Base-by-base conservation (phyloP, 441 rosid species). In the Erodium chrysanthum region DNA sequence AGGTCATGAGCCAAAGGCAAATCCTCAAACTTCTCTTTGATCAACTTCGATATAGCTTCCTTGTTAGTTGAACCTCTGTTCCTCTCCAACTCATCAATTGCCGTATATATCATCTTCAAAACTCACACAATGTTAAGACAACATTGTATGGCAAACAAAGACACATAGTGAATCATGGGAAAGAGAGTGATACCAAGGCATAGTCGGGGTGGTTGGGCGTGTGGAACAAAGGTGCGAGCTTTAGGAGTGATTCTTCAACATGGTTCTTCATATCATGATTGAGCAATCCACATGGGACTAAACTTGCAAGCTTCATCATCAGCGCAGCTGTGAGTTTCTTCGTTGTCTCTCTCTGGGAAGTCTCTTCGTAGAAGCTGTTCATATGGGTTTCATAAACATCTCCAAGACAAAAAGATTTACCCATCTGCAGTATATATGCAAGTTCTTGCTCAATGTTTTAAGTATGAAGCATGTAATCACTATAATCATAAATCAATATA, bases 1-100 rank as follows among this genome's bases (percentile, higher is more conserved):
- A 56, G 62, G 11, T 56, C 29, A 56, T 56, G 62, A 56, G 62
- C 25, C 22, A 56, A 56, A 1, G 62, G 62, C 62, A 56, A 56
- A 56, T 56, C 62, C n/a, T 56, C 62, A 8, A 56, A 56, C 62
- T 21, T 56, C 12, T 21, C 62, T 8, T 56, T 56, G 11, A 56
- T 56, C 4, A 21, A 56, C 62, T 9, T 10, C 7, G 62, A 56
- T 56, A 56, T 56, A 9, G 62, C 25, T 10, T 56, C 62, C 62
- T 56, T 29, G 1, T 21, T 10, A 3, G 62, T 21, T 8, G 14
- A 56, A 20, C 62, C 27, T 9, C 14, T 11, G 9, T 21, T 21
- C 29, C 5, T 11, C 62, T 56, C 62, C 62, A 56, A 56, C 62
- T 56, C 62, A 56, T 21, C 62, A 4, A 56, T 56, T 2, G 62